Evolutionary conservation across 2,329 filamentous ascomycete species (phyloP), one percentile per base, ranked within the genome.

Genomic region (Claviceps lovelessii): DNA sequence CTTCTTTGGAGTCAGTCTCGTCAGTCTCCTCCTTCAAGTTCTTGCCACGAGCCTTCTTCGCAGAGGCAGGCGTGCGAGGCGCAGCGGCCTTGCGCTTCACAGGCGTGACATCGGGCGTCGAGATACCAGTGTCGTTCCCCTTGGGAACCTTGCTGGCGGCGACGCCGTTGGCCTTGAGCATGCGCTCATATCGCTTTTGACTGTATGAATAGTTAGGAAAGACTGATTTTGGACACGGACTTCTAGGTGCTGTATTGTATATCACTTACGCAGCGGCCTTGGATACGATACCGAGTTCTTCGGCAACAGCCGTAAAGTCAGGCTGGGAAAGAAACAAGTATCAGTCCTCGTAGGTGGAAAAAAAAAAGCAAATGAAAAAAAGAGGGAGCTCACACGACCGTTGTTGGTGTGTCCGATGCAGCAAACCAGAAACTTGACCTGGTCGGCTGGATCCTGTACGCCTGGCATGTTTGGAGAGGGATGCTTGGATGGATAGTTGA

Each of bases 231-330:
- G 23, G 23, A 4, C 7, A 11, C 19, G 5, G 3, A 17, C 52
- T 28, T 28, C 11, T 29, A 44, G 42, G 37, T 39, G 39, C 5
- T 49, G 1, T n/a, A 8, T 0, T 28, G 29, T 13, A n/a, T 3
- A n/a, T 10, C 19, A 77, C 84, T 75, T 76, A 88, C 85, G 84
- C 84, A 28, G 85, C 85, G 15, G 77, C 83, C 68, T 85, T 85
- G 66, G 70, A 74, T 39, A 83, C 74, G 42, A 88, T 84, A 28
- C 67, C 69, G 46, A 82, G 79, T 61, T 86, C 83, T 17, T 73
- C 70, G 11, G 81, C 81, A n/a, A 88, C 85, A 51, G 75, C 73
- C 6, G 67, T 69, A 60, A 86, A 88, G 62, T 88, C 79, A 6
- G 85, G 74, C 84, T 87, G 54, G 10, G 5, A 8, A n/a, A 4